Base-by-base conservation (phyloP, 306 rosid species). In the Bauhinia variegata region DNA sequence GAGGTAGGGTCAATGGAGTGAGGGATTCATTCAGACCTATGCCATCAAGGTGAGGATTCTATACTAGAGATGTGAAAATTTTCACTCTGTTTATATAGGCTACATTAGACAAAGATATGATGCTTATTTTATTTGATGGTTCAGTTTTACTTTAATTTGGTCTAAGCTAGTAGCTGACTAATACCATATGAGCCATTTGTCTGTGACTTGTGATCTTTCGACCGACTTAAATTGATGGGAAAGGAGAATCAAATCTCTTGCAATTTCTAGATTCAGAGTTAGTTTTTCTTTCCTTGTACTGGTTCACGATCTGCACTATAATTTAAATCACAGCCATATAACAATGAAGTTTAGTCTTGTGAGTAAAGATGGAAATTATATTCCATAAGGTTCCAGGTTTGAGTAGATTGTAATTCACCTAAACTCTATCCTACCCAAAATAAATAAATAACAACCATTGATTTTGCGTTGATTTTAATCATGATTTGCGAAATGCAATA, bases 181-280 rank as follows among this genome's bases (percentile, higher is more conserved):
- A 37, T 59, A 16, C n/a, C n/a, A n/a, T 69, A 33, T 46, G 71
- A 66, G 37, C 53, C 43, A 49, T 72, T 65, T 23, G 28, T 23
- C n/a, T 23, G 28, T 23, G 28, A 1, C 28, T 23, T 23, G 28
- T 23, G 28, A 23, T 2, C 28, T 23, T 60, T 8, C 52, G 38
- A 61, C 50, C 68, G 8, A 14, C 47, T 33, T 68, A 39, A n/a
- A 51, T 68, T 55, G 9, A 55, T 43, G 53, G 59, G 60, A 66
- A 53, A 30, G 47, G 47, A 41, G 47, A 41, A 41, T 41, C 2
- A 44, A 61, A 54, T 53, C 18, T 31, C 14, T 51, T 65, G 32
- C 5, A 9, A 14, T 65, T 65, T 65, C 64, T 13, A 18, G 53
- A 16, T 59, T 3, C 1, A 34, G 18, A 51, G 15, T 34, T 41